Evolutionary conservation across 139 green algal species (phyloP).

Genomic region (Volvox africanus): DNA sequence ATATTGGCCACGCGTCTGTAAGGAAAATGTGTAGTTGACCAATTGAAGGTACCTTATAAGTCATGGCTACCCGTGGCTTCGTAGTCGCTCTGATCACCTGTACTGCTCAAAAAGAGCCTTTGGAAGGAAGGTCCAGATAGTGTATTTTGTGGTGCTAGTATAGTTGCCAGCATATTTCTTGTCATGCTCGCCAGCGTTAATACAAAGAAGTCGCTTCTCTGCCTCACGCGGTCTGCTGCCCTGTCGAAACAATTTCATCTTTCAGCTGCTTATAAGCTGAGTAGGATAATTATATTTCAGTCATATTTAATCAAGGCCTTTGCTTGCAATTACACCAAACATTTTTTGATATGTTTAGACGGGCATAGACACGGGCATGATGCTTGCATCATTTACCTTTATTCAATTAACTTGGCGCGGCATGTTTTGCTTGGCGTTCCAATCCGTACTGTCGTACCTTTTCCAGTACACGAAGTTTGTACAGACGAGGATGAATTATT

Average conservation of each 20-base stretch:
- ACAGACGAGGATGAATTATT: no score
- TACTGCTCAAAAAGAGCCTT: slow-evolving; percentile 83
- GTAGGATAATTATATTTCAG: neutral
- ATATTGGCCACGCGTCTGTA: slow-evolving; percentile 82
- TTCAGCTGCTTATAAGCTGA: neutral
- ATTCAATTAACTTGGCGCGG: no score
- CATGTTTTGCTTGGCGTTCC: no score
- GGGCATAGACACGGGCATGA: no score
- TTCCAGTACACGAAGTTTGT: no score
- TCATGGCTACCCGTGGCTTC: neutral
- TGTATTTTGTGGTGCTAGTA: slow-evolving; percentile 84
- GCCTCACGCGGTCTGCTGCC: neutral
- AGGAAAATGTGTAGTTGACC: neutral
- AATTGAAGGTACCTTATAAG: neutral
- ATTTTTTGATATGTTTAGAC: no score
- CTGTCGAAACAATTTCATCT: neutral
- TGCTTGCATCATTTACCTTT: no score
- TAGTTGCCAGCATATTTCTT: slow-evolving; percentile 59
- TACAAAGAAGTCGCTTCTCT: slow-evolving; percentile 12
- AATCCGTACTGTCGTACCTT: no score
- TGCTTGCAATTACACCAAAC: no score
- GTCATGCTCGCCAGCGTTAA: slow-evolving; percentile 31
- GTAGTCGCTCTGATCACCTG: slow-evolving; percentile 35
- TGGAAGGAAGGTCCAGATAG: slow-evolving; percentile 75
- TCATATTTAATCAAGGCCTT: neutral